Percentiles rank a stretch among this genome's conserved stretches.
These are phyloP conservation scores for Colletotrichum tropicale DNA, from an alignment of 2,329 filamentous ascomycete species.

Conservation along the genomic window DNA sequence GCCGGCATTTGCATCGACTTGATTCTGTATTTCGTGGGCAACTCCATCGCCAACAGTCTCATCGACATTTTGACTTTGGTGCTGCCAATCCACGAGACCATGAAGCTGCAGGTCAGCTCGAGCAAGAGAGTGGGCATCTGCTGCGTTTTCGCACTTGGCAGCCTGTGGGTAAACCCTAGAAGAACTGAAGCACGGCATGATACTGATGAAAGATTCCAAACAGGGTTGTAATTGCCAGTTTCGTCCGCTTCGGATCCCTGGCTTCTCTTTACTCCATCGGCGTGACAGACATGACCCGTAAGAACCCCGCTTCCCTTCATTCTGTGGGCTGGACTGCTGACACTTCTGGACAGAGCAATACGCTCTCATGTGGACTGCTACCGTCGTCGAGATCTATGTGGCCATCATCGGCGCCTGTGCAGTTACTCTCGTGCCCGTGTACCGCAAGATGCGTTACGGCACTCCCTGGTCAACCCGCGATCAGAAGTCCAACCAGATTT, in stretches of 20 bases:
- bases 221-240: not conserved
- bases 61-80: not conserved
- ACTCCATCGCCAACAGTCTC: not conserved
- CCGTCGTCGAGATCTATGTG: slow-evolving; percentile 2
- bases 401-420: slow-evolving; percentile 4
- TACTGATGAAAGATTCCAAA: not conserved
- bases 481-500: not conserved
- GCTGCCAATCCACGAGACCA: not conserved
- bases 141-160: not conserved
- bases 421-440: not conserved
- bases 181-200: not conserved
- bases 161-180: not conserved
- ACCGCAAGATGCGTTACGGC: slow-evolving; percentile 4
- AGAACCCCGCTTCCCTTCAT: not conserved
- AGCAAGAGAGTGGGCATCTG: not conserved
- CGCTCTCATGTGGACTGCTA: slow-evolving; percentile 9
- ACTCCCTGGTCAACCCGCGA: not conserved
- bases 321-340: not conserved
- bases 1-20: not conserved
- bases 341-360: not conserved
- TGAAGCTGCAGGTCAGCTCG: slow-evolving; percentile 12
- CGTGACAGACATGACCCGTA: slow-evolving; percentile 1
- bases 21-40: not conserved
- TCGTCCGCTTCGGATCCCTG: not conserved
- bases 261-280: not conserved